Evolutionary conservation across 495 filamentous ascomycete species (phyloP), one percentile per base, ranked within the genome.

Genomic region (Entonaema liquescens): DNA sequence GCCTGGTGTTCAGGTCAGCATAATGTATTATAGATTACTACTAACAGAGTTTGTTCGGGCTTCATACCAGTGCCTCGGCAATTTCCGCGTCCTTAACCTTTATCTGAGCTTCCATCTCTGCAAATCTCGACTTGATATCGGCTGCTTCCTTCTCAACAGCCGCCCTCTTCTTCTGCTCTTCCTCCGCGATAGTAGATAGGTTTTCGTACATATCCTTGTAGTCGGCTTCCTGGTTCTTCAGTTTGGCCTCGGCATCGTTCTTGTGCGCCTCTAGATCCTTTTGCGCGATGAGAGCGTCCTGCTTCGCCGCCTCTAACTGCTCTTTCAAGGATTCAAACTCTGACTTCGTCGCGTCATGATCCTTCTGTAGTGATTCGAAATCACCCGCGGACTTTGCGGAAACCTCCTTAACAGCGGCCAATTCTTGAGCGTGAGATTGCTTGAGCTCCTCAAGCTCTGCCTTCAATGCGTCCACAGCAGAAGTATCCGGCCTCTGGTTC

Each of bases 131-230:
- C 60, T 79, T 79, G 33, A 73, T 71, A 21, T 78, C 76, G 15
- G 61, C 68, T 15, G 76, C 69, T 73, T 81, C 78, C 70, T 83
- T 78, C 66, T 81, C 79, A 0, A 70, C 73, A 9, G 74, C 74
- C 40, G 67, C 72, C 44, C 80, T 75, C 73, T 82, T 79, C 56
- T 71, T 80, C 62, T 83, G 78, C 59, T 83, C 83, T 74, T 86
- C 84, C 68, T 85, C 82, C 5, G 83, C 78, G 54, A 82, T 83
- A 55, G 75, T 73, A 31, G 79, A 82, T 65, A 86, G 78, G 59
- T 84, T 85, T 8, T 83, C 84, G 65, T 87, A 85, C 78, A 84
- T 82, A 19, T 82, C 84, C 68, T 85, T 82, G 74, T 85, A 87
- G 70, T 88, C 86, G 25, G 83, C 79, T 74, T 82, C 76, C 21